Percentiles rank a stretch among this genome's conserved stretches.
phyloP scores from a whole-genome alignment of 2,329 filamentous ascomycete genomes.

The Pseudocercospora musae region DNA sequence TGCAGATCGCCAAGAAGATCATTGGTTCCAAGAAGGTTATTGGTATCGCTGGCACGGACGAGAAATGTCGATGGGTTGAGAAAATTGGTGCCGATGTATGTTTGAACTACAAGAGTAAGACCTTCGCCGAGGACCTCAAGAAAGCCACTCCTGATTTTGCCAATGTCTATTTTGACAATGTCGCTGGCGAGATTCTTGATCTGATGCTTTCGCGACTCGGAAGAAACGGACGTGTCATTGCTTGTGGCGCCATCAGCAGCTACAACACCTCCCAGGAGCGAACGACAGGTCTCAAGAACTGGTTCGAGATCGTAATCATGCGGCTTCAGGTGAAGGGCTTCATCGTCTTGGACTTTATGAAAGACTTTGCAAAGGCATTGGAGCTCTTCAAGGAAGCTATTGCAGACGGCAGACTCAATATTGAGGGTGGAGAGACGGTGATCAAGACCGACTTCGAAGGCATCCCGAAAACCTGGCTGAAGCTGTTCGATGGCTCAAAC shows the following conservation, averaged over 20 bases:
- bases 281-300: conserved; percentile 36
- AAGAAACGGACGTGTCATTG: conserved; percentile 60
- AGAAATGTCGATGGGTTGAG: conserved; percentile 53
- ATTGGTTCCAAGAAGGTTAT: conserved; percentile 45
- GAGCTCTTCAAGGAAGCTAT: conserved; percentile 32
- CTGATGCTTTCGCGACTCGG: conserved; percentile 63
- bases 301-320: conserved; percentile 37
- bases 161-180: conserved; percentile 72
- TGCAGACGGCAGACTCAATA: conserved; percentile 47
- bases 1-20: conserved; percentile 53
- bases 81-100: conserved; percentile 52
- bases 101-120: conserved; percentile 53
- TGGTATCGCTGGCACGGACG: conserved; percentile 52
- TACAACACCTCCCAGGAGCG: conserved; percentile 57
- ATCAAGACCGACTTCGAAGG: conserved; percentile 49
- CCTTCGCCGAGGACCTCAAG: conserved; percentile 48
- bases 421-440: conserved; percentile 47
- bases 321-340: conserved; percentile 34
- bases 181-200: conserved; percentile 69
- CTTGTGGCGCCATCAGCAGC: conserved; percentile 67
- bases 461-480: conserved; percentile 48
- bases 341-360: conserved; percentile 34
- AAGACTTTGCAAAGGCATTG: conserved; percentile 25
- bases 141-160: conserved; percentile 47
- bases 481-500: conserved; percentile 48